Evolutionary conservation across 2,329 filamentous ascomycete genomes (phyloP), one percentile per base, ranked within the genome.

Genomic region (Acephala macrosclerotiorum): DNA sequence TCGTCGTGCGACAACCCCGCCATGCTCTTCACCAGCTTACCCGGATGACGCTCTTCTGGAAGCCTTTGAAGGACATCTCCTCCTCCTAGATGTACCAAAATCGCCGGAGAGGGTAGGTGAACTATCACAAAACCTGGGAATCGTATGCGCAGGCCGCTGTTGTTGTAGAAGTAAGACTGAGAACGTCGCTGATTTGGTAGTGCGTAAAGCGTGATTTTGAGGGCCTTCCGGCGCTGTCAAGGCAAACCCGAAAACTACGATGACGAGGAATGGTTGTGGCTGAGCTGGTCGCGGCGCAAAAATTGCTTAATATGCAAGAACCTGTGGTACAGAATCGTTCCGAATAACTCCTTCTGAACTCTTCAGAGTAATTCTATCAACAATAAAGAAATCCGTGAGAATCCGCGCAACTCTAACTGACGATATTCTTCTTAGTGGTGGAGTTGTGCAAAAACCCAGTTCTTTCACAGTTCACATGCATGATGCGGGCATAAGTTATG

Each of bases 61-160:
- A 93, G 76, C 96, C 96, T 82, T 96, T 96, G 86, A 97, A 94
- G 87, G 94, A 97, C 96, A 99, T 74, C 77, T 75, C 65, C 64
- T 67, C 64, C 69, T 67, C 60, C 51, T 47, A 33, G 55, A 60
- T 47, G 49, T 47, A 42, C 64, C 63, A 63, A 59, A 68, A 65
- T 40, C 16, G 35, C 57, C 58, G 42, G 33, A 33, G 67, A 45
- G n/a, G 8, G 49, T 57, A 16, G 55, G 9, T 36, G 16, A 20
- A 57, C 33, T 57, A 12, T 40, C 35, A 18, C 35, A 25, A 8
- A 57, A 16, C 47, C 47, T 14, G 12, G 12, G n/a, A 20, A 40
- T 20, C 42, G n/a, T 57, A 49, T 58, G 45, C 29, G 45, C 45
- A 29, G 29, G 35, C 18, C n/a, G 26, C 3, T 53, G 20, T 16